phyloP scores from a whole-genome alignment of 495 filamentous ascomycete species.

The Aspergillus biplanus region DNA sequence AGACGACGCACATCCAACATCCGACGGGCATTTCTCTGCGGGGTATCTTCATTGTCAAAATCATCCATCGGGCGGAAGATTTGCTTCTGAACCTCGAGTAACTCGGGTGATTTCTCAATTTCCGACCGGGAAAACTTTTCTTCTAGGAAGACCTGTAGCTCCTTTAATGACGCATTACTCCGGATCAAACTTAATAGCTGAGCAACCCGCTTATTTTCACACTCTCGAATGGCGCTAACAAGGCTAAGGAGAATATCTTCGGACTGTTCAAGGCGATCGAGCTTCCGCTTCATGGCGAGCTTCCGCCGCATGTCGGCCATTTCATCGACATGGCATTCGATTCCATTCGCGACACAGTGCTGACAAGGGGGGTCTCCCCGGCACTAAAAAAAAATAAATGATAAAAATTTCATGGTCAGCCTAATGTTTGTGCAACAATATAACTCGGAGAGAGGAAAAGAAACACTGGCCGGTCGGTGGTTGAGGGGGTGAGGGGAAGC shows the following conservation, averaged over 20 bases:
- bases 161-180: constrained; percentile 30
- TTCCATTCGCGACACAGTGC: constrained; percentile 30
- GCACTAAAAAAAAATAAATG: constrained; percentile 24
- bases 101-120: constrained; percentile 25
- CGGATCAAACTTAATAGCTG: constrained; percentile 35
- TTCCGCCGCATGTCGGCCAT: constrained; percentile 37
- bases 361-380: constrained; percentile 34
- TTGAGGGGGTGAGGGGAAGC: background rate
- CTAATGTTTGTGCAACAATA: background rate
- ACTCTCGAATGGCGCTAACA: constrained; percentile 26
- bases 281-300: constrained; percentile 32
- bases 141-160: constrained; percentile 29
- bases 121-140: constrained; percentile 25
- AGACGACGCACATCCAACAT: constrained; percentile 32
- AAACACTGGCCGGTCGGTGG: background rate
- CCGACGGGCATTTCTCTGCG: constrained; percentile 19
- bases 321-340: constrained; percentile 33
- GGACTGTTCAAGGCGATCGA: constrained; percentile 30
- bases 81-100: constrained; percentile 23
- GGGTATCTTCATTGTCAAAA: constrained; percentile 8
- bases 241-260: constrained; percentile 26
- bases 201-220: constrained; percentile 23
- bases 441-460: background rate
- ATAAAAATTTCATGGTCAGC: background rate
- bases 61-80: constrained; percentile 17